Percentiles rank a stretch among this genome's conserved stretches.
phyloP scores from a whole-genome alignment of 768 basidiomycete genomes.

The Daedaleopsis sinensis region DNA sequence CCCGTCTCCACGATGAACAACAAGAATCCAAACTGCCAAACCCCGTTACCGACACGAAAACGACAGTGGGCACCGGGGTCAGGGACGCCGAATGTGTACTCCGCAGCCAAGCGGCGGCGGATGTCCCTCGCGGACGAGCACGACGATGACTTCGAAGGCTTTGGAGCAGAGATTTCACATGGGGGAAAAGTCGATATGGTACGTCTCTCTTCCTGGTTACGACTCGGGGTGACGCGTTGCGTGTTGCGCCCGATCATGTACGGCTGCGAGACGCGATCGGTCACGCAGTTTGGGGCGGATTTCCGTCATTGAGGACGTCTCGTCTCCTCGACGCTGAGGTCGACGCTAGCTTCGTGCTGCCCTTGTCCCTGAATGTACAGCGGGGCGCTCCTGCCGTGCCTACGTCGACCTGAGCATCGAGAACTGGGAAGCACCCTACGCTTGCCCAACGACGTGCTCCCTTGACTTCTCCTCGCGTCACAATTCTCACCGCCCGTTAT shows the following conservation, averaged over 20 bases:
- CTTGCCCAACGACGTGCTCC: background rate
- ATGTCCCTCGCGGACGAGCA: constrained; percentile 34
- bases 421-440: background rate
- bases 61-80: constrained; percentile 33
- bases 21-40: constrained; percentile 7
- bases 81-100: constrained; percentile 41
- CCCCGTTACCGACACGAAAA: constrained; percentile 21
- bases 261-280: background rate
- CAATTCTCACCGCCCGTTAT: background rate
- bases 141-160: constrained; percentile 1
- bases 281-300: background rate
- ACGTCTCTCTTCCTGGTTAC: constrained; percentile 31
- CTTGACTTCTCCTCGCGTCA: background rate
- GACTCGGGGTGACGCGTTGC: constrained; percentile 25
- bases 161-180: background rate
- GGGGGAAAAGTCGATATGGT: constrained; percentile 40
- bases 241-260: background rate
- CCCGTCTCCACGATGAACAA: background rate
- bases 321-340: background rate
- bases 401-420: too few relatives aligned
- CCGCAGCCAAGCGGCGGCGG: constrained; percentile 43
- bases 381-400: background rate
- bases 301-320: background rate
- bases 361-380: too few relatives aligned
- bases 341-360: too few relatives aligned